Evolutionary conservation across 805 yeast genomes (phyloP).

Genomic region (Saccharomyces eubayanus): DNA sequence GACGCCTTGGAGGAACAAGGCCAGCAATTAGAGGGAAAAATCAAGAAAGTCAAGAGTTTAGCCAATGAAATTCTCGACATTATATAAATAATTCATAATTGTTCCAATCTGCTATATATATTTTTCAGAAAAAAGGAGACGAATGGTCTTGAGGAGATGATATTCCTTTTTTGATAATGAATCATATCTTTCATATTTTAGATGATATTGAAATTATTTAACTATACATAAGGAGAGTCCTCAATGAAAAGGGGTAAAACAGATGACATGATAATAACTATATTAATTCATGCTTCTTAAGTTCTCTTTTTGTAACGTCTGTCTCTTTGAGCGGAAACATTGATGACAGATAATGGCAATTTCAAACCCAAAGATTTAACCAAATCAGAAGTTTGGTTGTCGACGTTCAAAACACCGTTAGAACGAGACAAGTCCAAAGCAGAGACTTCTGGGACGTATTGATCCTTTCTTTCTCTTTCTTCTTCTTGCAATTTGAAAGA

Average conservation of each 20-base stretch:
- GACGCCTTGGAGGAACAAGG: slow-evolving; percentile 29
- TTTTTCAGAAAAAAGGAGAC: slow-evolving; percentile 3
- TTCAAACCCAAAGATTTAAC: slow-evolving; percentile 89
- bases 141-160: slow-evolving; percentile 3
- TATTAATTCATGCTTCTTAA: slow-evolving; percentile 32
- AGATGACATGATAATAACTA: background rate
- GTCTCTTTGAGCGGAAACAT: slow-evolving; percentile 82
- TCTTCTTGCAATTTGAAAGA: slow-evolving; percentile 99
- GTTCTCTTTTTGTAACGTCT: slow-evolving; percentile 91
- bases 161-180: background rate
- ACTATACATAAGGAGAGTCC: slow-evolving; percentile 1
- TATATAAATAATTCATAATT: slow-evolving; percentile 17
- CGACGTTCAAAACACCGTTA: slow-evolving; percentile 94
- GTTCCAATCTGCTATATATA: slow-evolving; percentile 7
- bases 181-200: background rate
- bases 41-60: slow-evolving; percentile 33
- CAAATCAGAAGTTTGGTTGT: slow-evolving; percentile 91
- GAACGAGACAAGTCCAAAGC: slow-evolving; percentile 97
- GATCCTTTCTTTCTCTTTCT: slow-evolving; percentile 99
- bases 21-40: slow-evolving; percentile 28
- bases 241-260: background rate
- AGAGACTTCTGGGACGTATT: slow-evolving; percentile 99
- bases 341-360: slow-evolving; percentile 76
- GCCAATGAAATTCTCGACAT: slow-evolving; percentile 35
- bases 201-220: background rate